These are phyloP conservation scores for Pythium aquatile DNA, from an alignment of 352 stramenopile genomes.

Conservation along the genomic window DNA sequence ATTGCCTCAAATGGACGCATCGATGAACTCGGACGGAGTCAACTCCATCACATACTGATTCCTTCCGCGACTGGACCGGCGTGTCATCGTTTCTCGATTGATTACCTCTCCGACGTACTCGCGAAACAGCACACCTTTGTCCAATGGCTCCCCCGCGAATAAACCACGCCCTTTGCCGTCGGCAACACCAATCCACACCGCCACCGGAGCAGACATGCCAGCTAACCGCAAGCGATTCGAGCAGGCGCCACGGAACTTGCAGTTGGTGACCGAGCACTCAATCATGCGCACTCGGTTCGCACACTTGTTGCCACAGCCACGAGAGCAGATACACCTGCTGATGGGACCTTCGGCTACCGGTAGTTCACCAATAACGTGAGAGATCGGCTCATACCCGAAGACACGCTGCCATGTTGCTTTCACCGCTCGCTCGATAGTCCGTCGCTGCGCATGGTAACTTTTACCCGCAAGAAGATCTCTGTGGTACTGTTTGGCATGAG, in stretches of 20 bases:
- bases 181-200: not conserved
- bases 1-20: not conserved
- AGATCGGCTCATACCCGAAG: not conserved
- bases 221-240: not conserved
- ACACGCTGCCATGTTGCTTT: not conserved
- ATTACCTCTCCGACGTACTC: conserved; percentile 2
- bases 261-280: not conserved
- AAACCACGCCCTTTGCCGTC: not conserved
- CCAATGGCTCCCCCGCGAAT: not conserved
- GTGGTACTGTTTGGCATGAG: not conserved
- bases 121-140: not conserved
- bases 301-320: not conserved
- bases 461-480: not conserved
- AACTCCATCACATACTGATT: not conserved
- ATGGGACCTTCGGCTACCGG: not conserved
- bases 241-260: not conserved
- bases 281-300: not conserved
- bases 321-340: not conserved
- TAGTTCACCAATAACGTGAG: not conserved
- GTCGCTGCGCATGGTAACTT: not conserved
- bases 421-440: not conserved
- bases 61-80: not conserved
- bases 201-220: not conserved
- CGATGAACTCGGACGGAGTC: not conserved
- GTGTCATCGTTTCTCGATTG: not conserved